Evolutionary conservation across 1,284 basidiomycete species (phyloP).

Genomic region (Marasmius sp.): DNA sequence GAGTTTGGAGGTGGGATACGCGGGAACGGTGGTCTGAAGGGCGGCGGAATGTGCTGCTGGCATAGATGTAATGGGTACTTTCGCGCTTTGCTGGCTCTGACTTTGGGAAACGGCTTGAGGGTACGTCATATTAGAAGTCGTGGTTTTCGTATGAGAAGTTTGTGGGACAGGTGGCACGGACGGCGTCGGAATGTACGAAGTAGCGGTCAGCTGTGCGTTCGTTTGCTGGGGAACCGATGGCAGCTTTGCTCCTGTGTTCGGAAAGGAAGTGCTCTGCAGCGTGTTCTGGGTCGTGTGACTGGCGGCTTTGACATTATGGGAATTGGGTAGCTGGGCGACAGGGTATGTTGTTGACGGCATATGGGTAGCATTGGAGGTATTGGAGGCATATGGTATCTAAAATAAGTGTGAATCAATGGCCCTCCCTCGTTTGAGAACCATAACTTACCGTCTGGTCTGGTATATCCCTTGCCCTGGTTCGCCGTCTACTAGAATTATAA

Average conservation of each 20-base stretch:
- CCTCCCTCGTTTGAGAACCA: neutral
- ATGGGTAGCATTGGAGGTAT: neutral
- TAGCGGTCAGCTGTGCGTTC: no score
- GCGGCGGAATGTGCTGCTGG: neutral
- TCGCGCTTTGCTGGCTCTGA: neutral
- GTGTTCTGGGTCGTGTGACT: no score
- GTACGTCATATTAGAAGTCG: no score
- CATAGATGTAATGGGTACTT: neutral
- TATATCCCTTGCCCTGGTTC: constrained; percentile 17
- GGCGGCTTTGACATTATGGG: no score
- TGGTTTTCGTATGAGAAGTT: no score
- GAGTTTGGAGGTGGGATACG: neutral
- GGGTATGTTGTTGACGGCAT: no score
- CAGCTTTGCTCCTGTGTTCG: no score
- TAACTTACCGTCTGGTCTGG: constrained; percentile 20
- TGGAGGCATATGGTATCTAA: neutral
- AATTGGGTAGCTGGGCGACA: no score
- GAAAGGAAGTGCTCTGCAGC: no score
- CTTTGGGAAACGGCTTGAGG: neutral
- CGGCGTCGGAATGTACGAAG: no score
- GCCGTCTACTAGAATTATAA: constrained; percentile 11
- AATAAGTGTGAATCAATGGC: neutral
- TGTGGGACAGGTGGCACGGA: no score
- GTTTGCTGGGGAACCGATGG: no score
- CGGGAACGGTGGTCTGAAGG: neutral